phyloP scores from a whole-genome alignment of 2,329 filamentous ascomycete species.

The Fonsecaea monophora region DNA sequence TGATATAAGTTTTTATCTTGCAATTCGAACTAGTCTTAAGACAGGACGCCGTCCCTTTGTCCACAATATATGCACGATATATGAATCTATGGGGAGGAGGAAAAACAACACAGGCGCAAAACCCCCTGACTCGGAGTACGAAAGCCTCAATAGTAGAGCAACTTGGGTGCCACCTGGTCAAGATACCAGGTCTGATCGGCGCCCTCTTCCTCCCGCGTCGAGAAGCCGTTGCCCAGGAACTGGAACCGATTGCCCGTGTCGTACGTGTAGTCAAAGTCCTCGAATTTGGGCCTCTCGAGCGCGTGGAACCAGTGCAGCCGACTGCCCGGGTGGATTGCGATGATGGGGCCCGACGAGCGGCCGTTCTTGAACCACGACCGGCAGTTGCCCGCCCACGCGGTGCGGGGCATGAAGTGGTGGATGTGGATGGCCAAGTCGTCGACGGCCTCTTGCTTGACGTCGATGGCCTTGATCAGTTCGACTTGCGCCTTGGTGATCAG shows the following conservation, averaged over 20 bases:
- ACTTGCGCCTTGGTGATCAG: conserved; percentile 39
- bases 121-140: too few species aligned
- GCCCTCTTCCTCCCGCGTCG: conserved; percentile 16
- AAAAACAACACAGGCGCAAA: neutral
- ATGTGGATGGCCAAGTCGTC: conserved; percentile 48
- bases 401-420: conserved; percentile 48
- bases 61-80: neutral
- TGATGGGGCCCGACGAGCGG: conserved; percentile 35
- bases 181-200: conserved; percentile 22
- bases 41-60: neutral
- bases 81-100: neutral
- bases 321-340: conserved; percentile 29
- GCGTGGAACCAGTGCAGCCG: conserved; percentile 42
- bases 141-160: conserved; percentile 11
- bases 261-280: conserved; percentile 38
- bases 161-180: conserved; percentile 11
- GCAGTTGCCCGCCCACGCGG: conserved; percentile 44
- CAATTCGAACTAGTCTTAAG: neutral
- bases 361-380: conserved; percentile 52
- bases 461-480: conserved; percentile 30
- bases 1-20: neutral
- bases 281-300: conserved; percentile 39
- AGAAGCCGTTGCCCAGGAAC: conserved; percentile 47
- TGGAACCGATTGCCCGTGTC: conserved; percentile 43
- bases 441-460: conserved; percentile 39